Base-by-base conservation (phyloP, 2,329 filamentous ascomycete genomes). In the Ceratocystis cacaofunesta region DNA sequence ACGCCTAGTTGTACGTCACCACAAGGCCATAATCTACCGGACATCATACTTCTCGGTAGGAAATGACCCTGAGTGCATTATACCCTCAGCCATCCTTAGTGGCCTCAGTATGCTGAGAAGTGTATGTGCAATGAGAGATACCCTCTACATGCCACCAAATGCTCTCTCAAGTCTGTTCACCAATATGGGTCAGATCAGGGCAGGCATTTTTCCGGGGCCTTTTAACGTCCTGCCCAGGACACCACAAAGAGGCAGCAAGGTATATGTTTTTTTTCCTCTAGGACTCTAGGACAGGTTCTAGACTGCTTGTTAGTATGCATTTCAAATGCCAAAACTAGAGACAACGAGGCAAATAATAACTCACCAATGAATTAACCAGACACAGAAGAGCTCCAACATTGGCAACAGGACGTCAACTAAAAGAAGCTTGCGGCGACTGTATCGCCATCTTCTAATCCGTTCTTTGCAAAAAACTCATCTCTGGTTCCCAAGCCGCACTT, bases 211-310 rank as follows among this genome's bases (percentile, higher is more conserved):
- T 41, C 36, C 36, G 43, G 22, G 71, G 73, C 72, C 70, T 72
- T 75, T 74, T 73, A 69, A 68, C 62, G 71, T 75, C 74, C 43
- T 74, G 70, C 73, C 71, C 68, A 73, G 73, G 73, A 75, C 73
- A 67, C 70, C 30, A 46, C 44, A 46, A 22, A n/a, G 12, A 41
- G 17, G 50, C 19, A 25, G 48, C 48, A 25, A 52, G 48, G 15
- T 52, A 25, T 10, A 50, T 52, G 7, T 1, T 8, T 19, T 15
- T 25, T 52, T 52, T 28, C 2, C 25, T 25, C 8, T n/a, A 15
- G 1, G 6, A 25, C 8, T 25, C 19, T 15, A 25, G 19, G 19
- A 52, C 25, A 25, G 15, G 2, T 25, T 12, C 25, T 52, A 10
- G 8, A 52, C 7, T 8, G 4, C 15, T 48, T 52, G 48, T 52